Evolutionary conservation across 768 basidiomycete species (phyloP).

Genomic region (Pulveroboletus sp.): DNA sequence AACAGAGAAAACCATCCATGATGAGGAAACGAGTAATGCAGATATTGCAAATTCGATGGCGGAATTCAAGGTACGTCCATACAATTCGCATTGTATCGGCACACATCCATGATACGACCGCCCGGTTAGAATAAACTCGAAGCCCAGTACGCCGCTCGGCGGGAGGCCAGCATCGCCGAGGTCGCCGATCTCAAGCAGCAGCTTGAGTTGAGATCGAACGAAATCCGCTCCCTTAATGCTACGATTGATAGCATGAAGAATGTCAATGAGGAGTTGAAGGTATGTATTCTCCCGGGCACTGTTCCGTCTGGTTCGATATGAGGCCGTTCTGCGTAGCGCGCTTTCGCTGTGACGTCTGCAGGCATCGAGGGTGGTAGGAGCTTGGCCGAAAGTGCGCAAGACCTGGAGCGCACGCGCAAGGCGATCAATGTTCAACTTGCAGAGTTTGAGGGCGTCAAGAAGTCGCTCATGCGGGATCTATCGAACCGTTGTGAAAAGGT

Average conservation of each 20-base stretch:
- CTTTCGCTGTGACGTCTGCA: slow-evolving; percentile 94
- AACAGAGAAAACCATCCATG: slow-evolving; percentile 86
- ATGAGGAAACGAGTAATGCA: slow-evolving; percentile 81
- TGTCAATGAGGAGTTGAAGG: slow-evolving; percentile 98
- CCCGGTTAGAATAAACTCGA: slow-evolving; percentile 79
- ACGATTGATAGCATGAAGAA: slow-evolving; percentile 91
- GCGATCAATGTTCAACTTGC: slow-evolving; percentile 97
- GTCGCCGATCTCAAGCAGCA: slow-evolving; percentile 85
- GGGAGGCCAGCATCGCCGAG: slow-evolving; percentile 84
- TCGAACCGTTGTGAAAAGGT: slow-evolving; percentile 99
- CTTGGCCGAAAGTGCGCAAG: slow-evolving; percentile 93
- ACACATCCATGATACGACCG: neutral
- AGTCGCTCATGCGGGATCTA: slow-evolving; percentile 96
- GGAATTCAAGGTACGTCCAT: slow-evolving; percentile 72
- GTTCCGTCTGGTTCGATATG: neutral
- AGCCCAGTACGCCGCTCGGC: slow-evolving; percentile 87
- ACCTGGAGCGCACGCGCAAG: slow-evolving; percentile 94
- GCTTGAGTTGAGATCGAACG: slow-evolving; percentile 76
- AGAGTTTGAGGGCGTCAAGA: slow-evolving; percentile 98
- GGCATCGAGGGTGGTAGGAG: slow-evolving; percentile 97
- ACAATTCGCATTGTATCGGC: neutral
- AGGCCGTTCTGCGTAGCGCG: slow-evolving; percentile 55
- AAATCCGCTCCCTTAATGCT: slow-evolving; percentile 77
- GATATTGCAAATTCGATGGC: slow-evolving; percentile 80
- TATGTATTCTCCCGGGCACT: slow-evolving; percentile 32